Conservation (phyloP, 257 asterid species). For the Ligustrum vulgare region DNA sequence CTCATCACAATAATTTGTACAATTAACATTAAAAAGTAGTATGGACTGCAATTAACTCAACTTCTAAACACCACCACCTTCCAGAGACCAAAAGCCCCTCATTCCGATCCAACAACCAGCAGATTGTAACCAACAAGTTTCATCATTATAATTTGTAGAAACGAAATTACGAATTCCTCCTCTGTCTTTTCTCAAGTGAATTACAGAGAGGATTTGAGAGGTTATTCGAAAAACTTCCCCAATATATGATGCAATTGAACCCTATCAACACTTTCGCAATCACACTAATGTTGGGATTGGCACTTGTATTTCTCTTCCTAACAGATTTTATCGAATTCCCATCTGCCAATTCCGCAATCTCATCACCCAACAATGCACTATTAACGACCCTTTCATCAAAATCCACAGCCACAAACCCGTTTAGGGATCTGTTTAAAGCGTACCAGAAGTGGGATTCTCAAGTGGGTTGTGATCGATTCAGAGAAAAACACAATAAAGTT, state of each 20-base stretch:
- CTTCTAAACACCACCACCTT: too few relatives aligned
- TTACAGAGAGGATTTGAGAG: background rate
- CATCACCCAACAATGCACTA: constrained; percentile 35
- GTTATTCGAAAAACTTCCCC: background rate
- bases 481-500: constrained; percentile 41
- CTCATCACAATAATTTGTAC: too few relatives aligned
- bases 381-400: constrained; percentile 41
- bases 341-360: constrained; percentile 45
- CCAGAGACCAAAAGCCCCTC: too few relatives aligned
- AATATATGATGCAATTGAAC: constrained; percentile 56
- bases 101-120: too few relatives aligned
- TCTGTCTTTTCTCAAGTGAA: background rate
- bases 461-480: constrained; percentile 77
- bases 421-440: constrained; percentile 54
- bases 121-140: too few relatives aligned
- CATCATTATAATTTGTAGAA: too few relatives aligned
- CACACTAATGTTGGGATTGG: constrained; percentile 53
- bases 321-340: constrained; percentile 57
- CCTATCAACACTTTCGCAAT: constrained; percentile 50
- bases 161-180: background rate
- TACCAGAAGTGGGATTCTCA: constrained; percentile 76
- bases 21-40: too few relatives aligned
- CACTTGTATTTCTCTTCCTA: constrained; percentile 46
- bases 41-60: too few relatives aligned
- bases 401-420: constrained; percentile 54